Evolutionary conservation across 208 protist species (phyloP).

Genomic region (Leishmania turanica): DNA sequence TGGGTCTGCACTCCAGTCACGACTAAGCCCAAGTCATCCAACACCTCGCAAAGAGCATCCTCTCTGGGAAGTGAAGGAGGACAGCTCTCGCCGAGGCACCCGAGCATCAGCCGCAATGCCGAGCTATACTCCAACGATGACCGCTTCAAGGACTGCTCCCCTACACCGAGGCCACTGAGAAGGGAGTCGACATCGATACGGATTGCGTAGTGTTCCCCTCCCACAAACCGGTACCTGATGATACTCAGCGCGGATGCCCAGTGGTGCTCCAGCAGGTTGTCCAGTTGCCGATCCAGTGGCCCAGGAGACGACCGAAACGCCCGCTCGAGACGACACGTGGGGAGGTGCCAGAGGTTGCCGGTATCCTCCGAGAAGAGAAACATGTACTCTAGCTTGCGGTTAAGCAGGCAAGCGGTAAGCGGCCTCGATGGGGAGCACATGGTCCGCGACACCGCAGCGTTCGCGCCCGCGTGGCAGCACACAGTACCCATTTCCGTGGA

Average conservation of each 20-base stretch:
- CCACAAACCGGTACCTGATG: conserved; percentile 22
- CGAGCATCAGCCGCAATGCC: conserved; percentile 21
- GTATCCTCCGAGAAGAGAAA: conserved; percentile 46
- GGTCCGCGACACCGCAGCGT: conserved; percentile 49
- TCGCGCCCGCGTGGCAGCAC: conserved; percentile 57
- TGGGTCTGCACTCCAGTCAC: conserved; percentile 16
- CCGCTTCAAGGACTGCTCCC: conserved; percentile 5
- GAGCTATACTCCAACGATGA: conserved; percentile 17
- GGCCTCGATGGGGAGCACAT: conserved; percentile 64
- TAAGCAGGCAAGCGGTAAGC: conserved; percentile 61
- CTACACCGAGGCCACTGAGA: conserved; percentile 14
- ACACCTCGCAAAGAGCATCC: conserved; percentile 22
- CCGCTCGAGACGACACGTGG: conserved; percentile 76
- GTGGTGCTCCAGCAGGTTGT: conserved; percentile 33
- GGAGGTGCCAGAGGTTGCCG: conserved; percentile 84
- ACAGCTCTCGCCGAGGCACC: conserved; percentile 24
- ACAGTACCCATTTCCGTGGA: conserved; percentile 63
- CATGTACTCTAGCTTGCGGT: conserved; percentile 56
- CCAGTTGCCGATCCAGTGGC: conserved; percentile 6
- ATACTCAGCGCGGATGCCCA: conserved; percentile 38
- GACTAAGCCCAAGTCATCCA: conserved; percentile 24
- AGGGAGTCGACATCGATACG: conserved; percentile 34
- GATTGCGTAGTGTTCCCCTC: conserved; percentile 31
- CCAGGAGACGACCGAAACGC: conserved; percentile 30
- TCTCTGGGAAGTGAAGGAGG: conserved; percentile 3